phyloP scores from a whole-genome alignment of 768 basidiomycete species.

The Sarcodon aspratus region DNA sequence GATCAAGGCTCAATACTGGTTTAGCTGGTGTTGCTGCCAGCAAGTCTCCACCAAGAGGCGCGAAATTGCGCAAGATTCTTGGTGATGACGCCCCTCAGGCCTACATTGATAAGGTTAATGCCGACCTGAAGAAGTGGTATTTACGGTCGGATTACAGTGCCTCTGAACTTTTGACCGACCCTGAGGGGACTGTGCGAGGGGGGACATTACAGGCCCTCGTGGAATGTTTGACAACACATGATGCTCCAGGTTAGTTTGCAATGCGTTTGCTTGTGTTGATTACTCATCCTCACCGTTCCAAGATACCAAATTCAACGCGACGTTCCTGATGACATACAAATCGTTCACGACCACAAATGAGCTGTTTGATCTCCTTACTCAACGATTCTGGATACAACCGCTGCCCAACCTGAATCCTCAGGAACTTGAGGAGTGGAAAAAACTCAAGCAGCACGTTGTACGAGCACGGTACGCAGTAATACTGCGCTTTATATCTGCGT shows the following conservation, averaged over 20 bases:
- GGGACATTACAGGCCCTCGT: slow-evolving; percentile 82
- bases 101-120: slow-evolving; percentile 28
- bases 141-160: slow-evolving; percentile 71
- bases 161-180: slow-evolving; percentile 75
- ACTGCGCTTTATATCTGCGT: background rate
- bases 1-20: background rate
- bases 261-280: background rate
- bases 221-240: slow-evolving; percentile 85
- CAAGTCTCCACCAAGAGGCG: slow-evolving; percentile 10
- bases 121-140: slow-evolving; percentile 64
- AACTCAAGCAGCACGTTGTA: slow-evolving; percentile 78
- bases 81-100: slow-evolving; percentile 44
- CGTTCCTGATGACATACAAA: slow-evolving; percentile 94
- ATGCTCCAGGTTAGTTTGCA: slow-evolving; percentile 56
- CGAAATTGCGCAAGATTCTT: slow-evolving; percentile 59
- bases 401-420: slow-evolving; percentile 51
- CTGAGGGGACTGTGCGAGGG: slow-evolving; percentile 75
- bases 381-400: slow-evolving; percentile 68
- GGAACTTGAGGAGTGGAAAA: slow-evolving; percentile 72
- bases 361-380: slow-evolving; percentile 70
- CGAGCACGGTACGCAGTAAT: slow-evolving; percentile 59
- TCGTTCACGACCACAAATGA: slow-evolving; percentile 83
- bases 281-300: slow-evolving; percentile 2
- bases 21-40: background rate
- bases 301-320: slow-evolving; percentile 75